Base-by-base conservation (phyloP, 345 rosid genomes). In the Eucalyptus pauciflora region DNA sequence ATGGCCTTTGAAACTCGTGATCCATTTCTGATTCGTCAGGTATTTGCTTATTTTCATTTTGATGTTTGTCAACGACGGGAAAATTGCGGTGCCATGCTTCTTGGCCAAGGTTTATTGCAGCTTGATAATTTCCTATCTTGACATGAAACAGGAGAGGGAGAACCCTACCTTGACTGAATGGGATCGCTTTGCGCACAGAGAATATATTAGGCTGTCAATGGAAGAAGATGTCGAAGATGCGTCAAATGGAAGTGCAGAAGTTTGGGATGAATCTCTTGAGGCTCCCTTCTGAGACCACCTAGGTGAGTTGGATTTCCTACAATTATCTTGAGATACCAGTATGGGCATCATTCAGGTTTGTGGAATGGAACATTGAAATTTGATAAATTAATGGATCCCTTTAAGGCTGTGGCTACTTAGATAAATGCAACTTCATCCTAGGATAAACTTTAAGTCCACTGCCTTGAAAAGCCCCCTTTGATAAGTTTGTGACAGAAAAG, bases 181-280 rank as follows among this genome's bases (percentile, higher is more conserved):
- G 99, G 99, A 97, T 90, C 96, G 99, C 13, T 97, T 97, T 95
- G 99, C 99, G 3, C 99, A 97, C 91, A 94, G 99, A 92, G 99
- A 97, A 93, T 97, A 97, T 90, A 97, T 97, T 89, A 95, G 99
- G 90, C 98, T 97, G 67, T 97, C 99, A 25, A 96, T 97, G 99
- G 99, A 97, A 94, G 99, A 97, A 92, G 99, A 97, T 87, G 99
- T 96, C 4, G 99, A 97, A 92, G 99, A 96, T 94, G 98, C 95
- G 85, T 97, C 99, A 79, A 96, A 97, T 92, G 99, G 99, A 90
- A 97, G 99, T 93, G 97, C 97, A 80, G 99, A 97, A 91, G 98
- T 96, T 86, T 96, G 99, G 99, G 99, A 97, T 88, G 99, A 97
- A 92, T 96, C 99, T 79, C 98, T 97, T 86, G 99, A 97, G 90